phyloP scores from a whole-genome alignment of 2,329 filamentous ascomycete genomes.

The Aureobasidium namibiae region DNA sequence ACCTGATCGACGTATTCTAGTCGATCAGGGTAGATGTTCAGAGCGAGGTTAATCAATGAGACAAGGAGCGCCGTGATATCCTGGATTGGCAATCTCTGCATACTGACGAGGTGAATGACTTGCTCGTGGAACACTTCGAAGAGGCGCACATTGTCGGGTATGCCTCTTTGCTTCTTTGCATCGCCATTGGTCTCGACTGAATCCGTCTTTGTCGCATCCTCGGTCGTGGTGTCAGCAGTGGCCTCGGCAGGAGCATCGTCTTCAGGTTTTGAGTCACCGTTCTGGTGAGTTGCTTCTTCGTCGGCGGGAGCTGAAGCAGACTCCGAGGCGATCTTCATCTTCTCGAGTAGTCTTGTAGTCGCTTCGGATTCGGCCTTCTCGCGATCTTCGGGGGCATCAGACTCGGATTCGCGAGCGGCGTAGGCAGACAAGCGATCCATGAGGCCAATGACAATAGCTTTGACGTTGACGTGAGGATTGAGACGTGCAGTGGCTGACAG shows the following conservation, averaged over 20 bases:
- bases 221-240: conserved; percentile 24
- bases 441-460: conserved; percentile 92
- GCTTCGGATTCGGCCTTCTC: conserved; percentile 79
- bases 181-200: conserved; percentile 33
- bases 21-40: conserved; percentile 90
- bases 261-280: conserved; percentile 19
- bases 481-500: conserved; percentile 85
- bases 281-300: conserved; percentile 20
- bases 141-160: conserved; percentile 72
- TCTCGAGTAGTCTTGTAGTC: conserved; percentile 67
- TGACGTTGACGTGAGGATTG: conserved; percentile 95
- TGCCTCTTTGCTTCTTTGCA: conserved; percentile 43
- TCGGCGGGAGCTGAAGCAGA: conserved; percentile 23
- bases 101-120: conserved; percentile 86
- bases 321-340: conserved; percentile 61
- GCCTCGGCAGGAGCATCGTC: conserved; percentile 20
- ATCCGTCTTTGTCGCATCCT: conserved; percentile 17
- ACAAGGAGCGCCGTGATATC: conserved; percentile 90
- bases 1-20: conserved; percentile 95
- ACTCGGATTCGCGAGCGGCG: conserved; percentile 77
- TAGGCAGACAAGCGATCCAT: conserved; percentile 96
- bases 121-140: conserved; percentile 98
- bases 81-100: conserved; percentile 82
- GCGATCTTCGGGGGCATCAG: conserved; percentile 60
- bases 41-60: conserved; percentile 84